Conservation (phyloP, 345 rosid species). For the Aethionema arabicum region DNA sequence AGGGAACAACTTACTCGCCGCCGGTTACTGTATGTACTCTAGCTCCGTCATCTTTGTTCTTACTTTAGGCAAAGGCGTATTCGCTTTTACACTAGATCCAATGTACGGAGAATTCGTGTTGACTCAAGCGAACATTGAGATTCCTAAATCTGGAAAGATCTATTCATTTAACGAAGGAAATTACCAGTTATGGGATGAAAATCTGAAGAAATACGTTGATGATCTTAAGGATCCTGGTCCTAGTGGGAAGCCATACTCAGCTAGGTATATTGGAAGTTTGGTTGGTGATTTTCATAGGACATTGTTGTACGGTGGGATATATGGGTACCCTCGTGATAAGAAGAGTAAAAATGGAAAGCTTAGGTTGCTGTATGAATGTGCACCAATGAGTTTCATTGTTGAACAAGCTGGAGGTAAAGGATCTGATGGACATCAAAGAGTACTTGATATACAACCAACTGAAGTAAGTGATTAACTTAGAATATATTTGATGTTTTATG, state of each 20-base stretch:
- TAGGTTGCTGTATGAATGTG: slow-evolving; percentile 88
- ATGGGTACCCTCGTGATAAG: slow-evolving; percentile 90
- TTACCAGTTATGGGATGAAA: slow-evolving; percentile 88
- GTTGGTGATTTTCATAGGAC: slow-evolving; percentile 96
- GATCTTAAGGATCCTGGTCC: slow-evolving; percentile 92
- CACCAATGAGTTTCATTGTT: slow-evolving; percentile 94
- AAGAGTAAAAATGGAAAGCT: slow-evolving; percentile 95
- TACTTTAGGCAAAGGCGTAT: slow-evolving; percentile 80
- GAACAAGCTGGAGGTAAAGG: slow-evolving; percentile 99
- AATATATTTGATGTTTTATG: background rate
- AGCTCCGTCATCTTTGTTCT: slow-evolving; percentile 90
- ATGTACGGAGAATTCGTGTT: slow-evolving; percentile 94
- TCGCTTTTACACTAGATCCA: slow-evolving; percentile 79
- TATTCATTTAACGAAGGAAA: slow-evolving; percentile 95
- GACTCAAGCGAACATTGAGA: slow-evolving; percentile 81
- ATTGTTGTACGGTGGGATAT: slow-evolving; percentile 82
- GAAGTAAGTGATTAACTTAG: slow-evolving; percentile 49
- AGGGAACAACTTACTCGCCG: slow-evolving; percentile 84
- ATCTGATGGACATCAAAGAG: slow-evolving; percentile 78
- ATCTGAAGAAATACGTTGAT: slow-evolving; percentile 88
- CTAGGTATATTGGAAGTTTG: slow-evolving; percentile 91
- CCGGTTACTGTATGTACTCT: slow-evolving; percentile 96
- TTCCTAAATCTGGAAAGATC: slow-evolving; percentile 79
- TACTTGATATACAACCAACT: slow-evolving; percentile 73
- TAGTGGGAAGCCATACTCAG: slow-evolving; percentile 81